Conservation (phyloP, 208 protist species). For the Trypanosoma theileri region DNA sequence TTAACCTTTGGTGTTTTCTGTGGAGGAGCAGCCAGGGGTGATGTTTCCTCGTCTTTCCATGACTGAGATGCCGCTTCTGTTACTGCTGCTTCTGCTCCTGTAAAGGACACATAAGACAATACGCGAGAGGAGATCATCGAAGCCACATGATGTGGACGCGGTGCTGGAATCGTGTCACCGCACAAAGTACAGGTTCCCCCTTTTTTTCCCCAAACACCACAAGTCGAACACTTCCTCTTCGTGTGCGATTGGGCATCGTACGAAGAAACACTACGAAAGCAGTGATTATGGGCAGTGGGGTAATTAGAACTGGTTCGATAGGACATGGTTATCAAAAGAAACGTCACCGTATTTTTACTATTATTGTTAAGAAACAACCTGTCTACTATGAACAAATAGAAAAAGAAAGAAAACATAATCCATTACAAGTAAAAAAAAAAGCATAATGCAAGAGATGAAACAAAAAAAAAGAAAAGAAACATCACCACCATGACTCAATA, state of each 20-base stretch:
- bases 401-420: slow-evolving; percentile 14
- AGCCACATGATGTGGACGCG: background rate
- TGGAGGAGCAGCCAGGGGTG: background rate
- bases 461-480: too few species aligned
- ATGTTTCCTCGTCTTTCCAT: background rate
- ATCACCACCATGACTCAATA: too few species aligned
- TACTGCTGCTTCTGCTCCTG: too few species aligned
- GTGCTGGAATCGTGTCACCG: slow-evolving; percentile 15
- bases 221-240: slow-evolving; percentile 23
- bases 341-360: background rate
- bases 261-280: slow-evolving; percentile 14
- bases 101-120: too few species aligned
- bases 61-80: too few species aligned
- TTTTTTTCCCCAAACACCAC: slow-evolving; percentile 29
- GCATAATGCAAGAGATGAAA: too few species aligned
- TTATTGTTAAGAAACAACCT: slow-evolving; percentile 14
- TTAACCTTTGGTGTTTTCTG: slow-evolving; percentile 18
- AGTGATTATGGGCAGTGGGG: slow-evolving; percentile 24
- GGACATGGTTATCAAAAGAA: slow-evolving; percentile 4
- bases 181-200: slow-evolving; percentile 16
- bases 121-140: too few species aligned
- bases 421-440: background rate
- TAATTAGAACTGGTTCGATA: slow-evolving; percentile 14
- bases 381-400: slow-evolving; percentile 7
- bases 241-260: slow-evolving; percentile 22